A percentile compares a stretch with the other conserved stretches of the same genome.
Conservation (phyloP, 164 flowering plant genomes). For the Amborella trichopoda region DNA sequence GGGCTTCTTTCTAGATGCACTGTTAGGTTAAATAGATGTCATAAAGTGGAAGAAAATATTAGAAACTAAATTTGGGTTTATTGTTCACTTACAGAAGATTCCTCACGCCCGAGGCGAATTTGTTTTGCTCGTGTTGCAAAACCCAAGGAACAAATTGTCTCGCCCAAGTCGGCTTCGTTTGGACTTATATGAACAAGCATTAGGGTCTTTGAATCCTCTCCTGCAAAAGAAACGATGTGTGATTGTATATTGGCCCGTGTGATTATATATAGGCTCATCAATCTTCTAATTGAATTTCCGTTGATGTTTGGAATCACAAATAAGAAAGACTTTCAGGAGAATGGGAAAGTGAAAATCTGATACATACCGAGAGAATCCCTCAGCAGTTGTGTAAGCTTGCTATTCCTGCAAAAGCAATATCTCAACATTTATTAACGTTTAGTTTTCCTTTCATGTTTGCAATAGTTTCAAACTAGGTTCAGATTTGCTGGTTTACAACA, state of each 20-base stretch:
- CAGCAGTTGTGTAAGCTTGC: conserved; percentile 81
- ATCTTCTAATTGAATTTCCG: not conserved
- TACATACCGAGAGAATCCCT: conserved; percentile 68
- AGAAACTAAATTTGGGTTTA: too few relatives aligned
- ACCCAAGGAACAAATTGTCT: conserved; percentile 56
- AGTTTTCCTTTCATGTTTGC: too few relatives aligned
- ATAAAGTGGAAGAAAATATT: not conserved
- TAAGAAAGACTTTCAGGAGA: not conserved
- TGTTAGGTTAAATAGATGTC: not conserved
- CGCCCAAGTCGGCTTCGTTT: conserved; percentile 49
- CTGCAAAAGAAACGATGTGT: conserved; percentile 16
- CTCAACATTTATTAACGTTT: not conserved
- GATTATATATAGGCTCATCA: not conserved
- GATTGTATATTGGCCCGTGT: not conserved
- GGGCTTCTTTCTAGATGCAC: too few relatives aligned
- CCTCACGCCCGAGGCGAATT: conserved; percentile 37
- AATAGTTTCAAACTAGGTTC: too few relatives aligned
- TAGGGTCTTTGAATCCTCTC: conserved; percentile 58
- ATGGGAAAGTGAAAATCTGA: not conserved
- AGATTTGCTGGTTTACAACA: too few relatives aligned
- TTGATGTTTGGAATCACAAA: not conserved
- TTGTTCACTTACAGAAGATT: conserved; percentile 49
- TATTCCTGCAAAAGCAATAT: conserved; percentile 55
- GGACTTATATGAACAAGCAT: conserved; percentile 77
- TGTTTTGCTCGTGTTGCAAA: conserved; percentile 69